Conservation (phyloP, 1,284 basidiomycete genomes). For the Irpex lacteus region DNA sequence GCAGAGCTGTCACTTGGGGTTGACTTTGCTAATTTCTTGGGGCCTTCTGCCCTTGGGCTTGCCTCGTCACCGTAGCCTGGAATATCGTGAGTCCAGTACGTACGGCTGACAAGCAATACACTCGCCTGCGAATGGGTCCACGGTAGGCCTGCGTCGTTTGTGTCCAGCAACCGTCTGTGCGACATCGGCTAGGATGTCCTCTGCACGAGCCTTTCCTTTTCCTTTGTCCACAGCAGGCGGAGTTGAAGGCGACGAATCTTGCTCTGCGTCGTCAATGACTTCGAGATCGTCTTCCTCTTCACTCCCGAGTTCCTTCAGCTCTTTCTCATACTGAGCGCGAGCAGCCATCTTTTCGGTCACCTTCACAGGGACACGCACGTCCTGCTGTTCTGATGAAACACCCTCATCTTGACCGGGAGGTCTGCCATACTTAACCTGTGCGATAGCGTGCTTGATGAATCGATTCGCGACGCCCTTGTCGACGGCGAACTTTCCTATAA, state of each 20-base stretch:
- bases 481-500: conserved; percentile 46
- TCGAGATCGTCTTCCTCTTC: conserved; percentile 44
- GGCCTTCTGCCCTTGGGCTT: neutral
- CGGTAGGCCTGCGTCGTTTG: conserved; percentile 48
- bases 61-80: conserved; percentile 31
- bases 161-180: conserved; percentile 17
- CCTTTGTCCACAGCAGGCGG: conserved; percentile 13
- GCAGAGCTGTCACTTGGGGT: conserved; percentile 13
- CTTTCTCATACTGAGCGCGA: conserved; percentile 57
- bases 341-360: conserved; percentile 68
- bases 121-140: conserved; percentile 68
- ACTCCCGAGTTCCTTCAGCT: conserved; percentile 43
- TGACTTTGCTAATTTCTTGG: conserved; percentile 11
- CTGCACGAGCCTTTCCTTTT: conserved; percentile 41
- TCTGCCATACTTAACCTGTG: conserved; percentile 38
- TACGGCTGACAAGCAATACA: neutral
- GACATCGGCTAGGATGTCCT: conserved; percentile 15
- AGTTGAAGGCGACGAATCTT: conserved; percentile 29
- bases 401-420: conserved; percentile 23
- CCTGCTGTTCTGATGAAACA: conserved; percentile 20
- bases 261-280: conserved; percentile 39
- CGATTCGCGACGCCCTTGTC: conserved; percentile 77
- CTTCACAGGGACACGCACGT: conserved; percentile 44
- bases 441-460: conserved; percentile 82
- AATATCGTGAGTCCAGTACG: neutral